Base-by-base conservation (phyloP, 768 basidiomycete species). In the Mycena haematopus region DNA sequence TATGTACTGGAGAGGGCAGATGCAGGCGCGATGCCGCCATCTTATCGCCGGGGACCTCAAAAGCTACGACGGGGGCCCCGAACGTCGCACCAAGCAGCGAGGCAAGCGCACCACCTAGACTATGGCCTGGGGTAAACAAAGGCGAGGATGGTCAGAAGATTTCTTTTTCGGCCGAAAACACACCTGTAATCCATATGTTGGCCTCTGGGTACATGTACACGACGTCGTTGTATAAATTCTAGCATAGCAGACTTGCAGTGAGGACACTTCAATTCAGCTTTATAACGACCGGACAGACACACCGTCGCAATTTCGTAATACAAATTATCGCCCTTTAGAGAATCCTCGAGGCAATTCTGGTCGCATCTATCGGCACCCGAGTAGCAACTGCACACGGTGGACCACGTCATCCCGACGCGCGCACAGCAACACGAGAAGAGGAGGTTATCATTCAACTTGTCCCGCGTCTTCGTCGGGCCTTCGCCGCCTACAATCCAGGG, bases 381-480 rank as follows among this genome's bases (percentile, higher is more conserved):
- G 71, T 89, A 90, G 74, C 96, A 99, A 51, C 85, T 90, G 72
- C 96, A 99, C 0, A 97, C 96, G 0, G 96, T 83, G 21, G 85
- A 86, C 96, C 96, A 99, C 0, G 93, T 93, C 58, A 93, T 92
- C 35, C 92, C 93, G 21, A 98, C 92, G 7, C 91, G 84, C 1
- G 95, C 96, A 70, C 96, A 99, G 75, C 96, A 99, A 75, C 96
- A 99, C 3, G 93, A 91, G 78, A 96, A 96, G 35, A 99, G 77
- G 17, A 96, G 78, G 70, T 96, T 99, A 69, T 98, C 96, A 76
- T 98, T 99, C 59, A 89, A 75, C 76, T 95, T 96, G 80, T 99
- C 96, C 74, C 91, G 96, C 70, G 81, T 83, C 42, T 86, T 82
- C 9, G 96, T 97, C 14, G 92, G 89, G 5, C 95, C 94, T 2